A percentile compares a stretch with the other conserved stretches of the same genome.
Evolutionary conservation across 2,329 filamentous ascomycete genomes (phyloP).

Genomic region (Blastomyces parvus): DNA sequence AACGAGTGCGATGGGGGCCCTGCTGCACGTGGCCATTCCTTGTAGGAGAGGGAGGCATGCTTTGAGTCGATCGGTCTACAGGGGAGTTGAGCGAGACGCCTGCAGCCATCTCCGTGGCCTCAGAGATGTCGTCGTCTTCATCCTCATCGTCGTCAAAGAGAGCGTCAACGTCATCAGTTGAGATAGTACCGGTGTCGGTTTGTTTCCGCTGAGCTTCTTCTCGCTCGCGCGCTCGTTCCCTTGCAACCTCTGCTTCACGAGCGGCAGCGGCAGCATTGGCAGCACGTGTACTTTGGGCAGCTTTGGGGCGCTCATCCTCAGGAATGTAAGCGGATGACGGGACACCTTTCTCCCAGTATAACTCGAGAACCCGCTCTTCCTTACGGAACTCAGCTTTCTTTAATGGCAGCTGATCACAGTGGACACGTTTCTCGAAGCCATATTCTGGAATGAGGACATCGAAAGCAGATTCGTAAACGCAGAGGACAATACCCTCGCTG

Average conservation of each 20-base stretch:
- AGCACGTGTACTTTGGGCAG: constrained; percentile 61
- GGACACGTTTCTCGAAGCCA: constrained; percentile 97
- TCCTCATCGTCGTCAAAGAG: constrained; percentile 82
- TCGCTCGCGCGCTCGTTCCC: constrained; percentile 70
- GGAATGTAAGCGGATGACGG: constrained; percentile 92
- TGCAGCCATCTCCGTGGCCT: constrained; percentile 81
- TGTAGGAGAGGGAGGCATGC: constrained; percentile 83
- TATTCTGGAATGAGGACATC: constrained; percentile 97
- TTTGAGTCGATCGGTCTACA: constrained; percentile 82
- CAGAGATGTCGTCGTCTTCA: constrained; percentile 67
- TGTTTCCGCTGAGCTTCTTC: constrained; percentile 88
- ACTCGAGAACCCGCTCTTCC: constrained; percentile 83
- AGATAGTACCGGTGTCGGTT: constrained; percentile 89
- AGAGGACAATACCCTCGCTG: constrained; percentile 89
- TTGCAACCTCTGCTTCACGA: constrained; percentile 71
- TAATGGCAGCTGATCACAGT: constrained; percentile 93
- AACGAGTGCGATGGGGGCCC: constrained; percentile 75
- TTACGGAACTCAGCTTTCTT: constrained; percentile 99
- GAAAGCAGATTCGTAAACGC: constrained; percentile 97
- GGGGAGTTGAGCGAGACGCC: constrained; percentile 67
- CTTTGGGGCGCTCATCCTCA: constrained; percentile 90
- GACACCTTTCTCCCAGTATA: constrained; percentile 99
- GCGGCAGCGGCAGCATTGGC: constrained; percentile 67
- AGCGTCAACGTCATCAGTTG: constrained; percentile 86
- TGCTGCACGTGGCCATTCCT: constrained; percentile 60